phyloP scores from a whole-genome alignment of 1,139 yeast genomes.

The Diutina pseudorugosa region DNA sequence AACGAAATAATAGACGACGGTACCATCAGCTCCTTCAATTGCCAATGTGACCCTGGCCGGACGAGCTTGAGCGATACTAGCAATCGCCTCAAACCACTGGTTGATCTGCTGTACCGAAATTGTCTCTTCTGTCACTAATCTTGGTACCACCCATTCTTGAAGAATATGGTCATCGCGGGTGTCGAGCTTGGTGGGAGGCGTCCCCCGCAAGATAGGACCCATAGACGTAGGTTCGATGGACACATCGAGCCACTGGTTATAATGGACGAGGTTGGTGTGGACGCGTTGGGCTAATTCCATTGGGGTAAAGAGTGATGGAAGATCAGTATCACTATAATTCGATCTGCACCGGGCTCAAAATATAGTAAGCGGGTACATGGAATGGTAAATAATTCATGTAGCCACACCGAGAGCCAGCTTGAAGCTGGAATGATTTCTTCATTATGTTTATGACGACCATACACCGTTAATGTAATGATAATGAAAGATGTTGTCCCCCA shows the following conservation, averaged over 20 bases:
- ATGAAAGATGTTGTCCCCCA: no score
- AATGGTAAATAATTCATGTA: no score
- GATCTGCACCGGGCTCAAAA: neutral
- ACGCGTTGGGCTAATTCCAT: conserved; percentile 14
- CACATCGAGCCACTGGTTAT: conserved; percentile 41
- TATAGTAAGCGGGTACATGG: no score
- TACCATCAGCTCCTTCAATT: conserved; percentile 49
- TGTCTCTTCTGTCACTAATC: conserved; percentile 9
- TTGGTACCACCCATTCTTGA: conserved; percentile 27
- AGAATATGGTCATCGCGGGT: conserved; percentile 13
- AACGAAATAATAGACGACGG: conserved; percentile 54
- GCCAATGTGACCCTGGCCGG: conserved; percentile 40
- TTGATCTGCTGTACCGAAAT: conserved; percentile 16
- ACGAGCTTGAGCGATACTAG: conserved; percentile 8
- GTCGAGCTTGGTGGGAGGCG: conserved; percentile 19
- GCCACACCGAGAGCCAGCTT: no score
- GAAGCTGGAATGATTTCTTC: no score
- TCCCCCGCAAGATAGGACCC: conserved; percentile 14
- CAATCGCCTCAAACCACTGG: conserved; percentile 19
- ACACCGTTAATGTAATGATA: no score
- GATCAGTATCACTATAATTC: no score
- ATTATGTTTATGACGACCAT: no score
- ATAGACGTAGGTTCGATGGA: conserved; percentile 9
- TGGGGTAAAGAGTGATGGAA: conserved; percentile 6
- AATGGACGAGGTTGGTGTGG: conserved; percentile 35